Percentiles rank a stretch among this genome's conserved stretches.
Conservation (phyloP, 2,329 filamentous ascomycete species). For the Arthrocladium fulminans region DNA sequence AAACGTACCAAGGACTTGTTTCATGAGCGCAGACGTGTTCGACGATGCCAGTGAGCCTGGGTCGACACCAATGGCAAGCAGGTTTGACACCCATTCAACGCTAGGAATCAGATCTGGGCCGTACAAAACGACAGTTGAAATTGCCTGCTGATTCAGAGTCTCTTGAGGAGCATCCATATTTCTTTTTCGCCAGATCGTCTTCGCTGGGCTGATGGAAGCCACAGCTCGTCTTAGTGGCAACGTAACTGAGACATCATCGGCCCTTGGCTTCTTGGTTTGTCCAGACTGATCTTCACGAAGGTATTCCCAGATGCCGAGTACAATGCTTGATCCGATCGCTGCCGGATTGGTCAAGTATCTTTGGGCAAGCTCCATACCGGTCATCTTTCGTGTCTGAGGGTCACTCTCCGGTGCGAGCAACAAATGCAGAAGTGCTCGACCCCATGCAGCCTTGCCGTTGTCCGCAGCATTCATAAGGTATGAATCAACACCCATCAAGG, state of each 20-base stretch:
- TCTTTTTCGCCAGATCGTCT: slow-evolving; percentile 22
- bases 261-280: neutral
- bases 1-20: slow-evolving; percentile 36
- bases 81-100: slow-evolving; percentile 81
- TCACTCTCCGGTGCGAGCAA: slow-evolving; percentile 56
- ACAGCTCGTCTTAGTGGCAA: slow-evolving; percentile 56
- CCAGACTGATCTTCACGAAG: slow-evolving; percentile 37
- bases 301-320: slow-evolving; percentile 73
- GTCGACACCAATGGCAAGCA: slow-evolving; percentile 69
- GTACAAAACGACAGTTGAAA: slow-evolving; percentile 67
- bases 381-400: slow-evolving; percentile 55
- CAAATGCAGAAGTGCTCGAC: slow-evolving; percentile 73
- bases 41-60: slow-evolving; percentile 67
- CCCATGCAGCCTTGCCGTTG: slow-evolving; percentile 61
- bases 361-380: slow-evolving; percentile 50
- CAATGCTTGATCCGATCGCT: slow-evolving; percentile 53
- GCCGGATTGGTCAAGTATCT: slow-evolving; percentile 52
- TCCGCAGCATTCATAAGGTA: slow-evolving; percentile 45
- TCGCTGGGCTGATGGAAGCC: slow-evolving; percentile 33
- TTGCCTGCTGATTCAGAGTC: slow-evolving; percentile 59
- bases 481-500: slow-evolving; percentile 55
- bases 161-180: slow-evolving; percentile 37
- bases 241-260: slow-evolving; percentile 51
- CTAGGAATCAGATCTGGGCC: slow-evolving; percentile 68
- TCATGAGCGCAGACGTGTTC: slow-evolving; percentile 55